Conservation (phyloP, 164 flowering plant species). For the Litsea cubeba region DNA sequence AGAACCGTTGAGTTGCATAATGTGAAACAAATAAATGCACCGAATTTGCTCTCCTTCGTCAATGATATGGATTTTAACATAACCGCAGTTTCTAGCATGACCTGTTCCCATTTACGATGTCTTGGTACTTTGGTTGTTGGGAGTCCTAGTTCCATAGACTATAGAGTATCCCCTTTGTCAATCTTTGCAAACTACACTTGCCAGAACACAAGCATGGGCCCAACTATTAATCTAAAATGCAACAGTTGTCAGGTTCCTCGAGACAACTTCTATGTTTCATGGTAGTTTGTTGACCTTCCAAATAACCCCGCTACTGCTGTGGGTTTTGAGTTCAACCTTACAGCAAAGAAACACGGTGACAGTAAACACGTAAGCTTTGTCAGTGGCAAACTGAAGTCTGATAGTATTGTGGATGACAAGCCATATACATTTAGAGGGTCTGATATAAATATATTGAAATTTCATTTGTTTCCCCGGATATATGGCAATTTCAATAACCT, state of each 20-base stretch:
- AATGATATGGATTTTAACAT: slow-evolving; percentile 90
- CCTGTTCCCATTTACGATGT: slow-evolving; percentile 64
- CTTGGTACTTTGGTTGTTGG: slow-evolving; percentile 61
- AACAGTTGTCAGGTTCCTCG: slow-evolving; percentile 43
- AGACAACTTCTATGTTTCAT: slow-evolving; percentile 64
- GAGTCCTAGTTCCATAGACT: slow-evolving; percentile 58
- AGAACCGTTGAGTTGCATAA: slow-evolving; percentile 79
- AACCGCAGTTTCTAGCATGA: too few species aligned
- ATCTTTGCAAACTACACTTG: slow-evolving; percentile 63
- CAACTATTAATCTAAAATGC: slow-evolving; percentile 64
- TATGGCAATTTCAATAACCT: slow-evolving; percentile 61
- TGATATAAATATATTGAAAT: slow-evolving; percentile 58
- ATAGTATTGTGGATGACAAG: slow-evolving; percentile 38
- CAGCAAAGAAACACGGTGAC: slow-evolving; percentile 41
- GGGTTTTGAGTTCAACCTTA: slow-evolving; percentile 84
- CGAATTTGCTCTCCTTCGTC: slow-evolving; percentile 60
- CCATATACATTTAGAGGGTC: slow-evolving; percentile 78
- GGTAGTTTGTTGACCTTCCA: slow-evolving; percentile 94
- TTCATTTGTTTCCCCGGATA: slow-evolving; percentile 73
- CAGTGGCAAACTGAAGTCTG: slow-evolving; percentile 53
- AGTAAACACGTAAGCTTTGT: slow-evolving; percentile 66
- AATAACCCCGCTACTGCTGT: slow-evolving; percentile 83
- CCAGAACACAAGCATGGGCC: slow-evolving; percentile 73
- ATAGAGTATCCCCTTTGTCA: slow-evolving; percentile 44
- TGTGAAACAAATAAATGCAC: slow-evolving; percentile 69